Conservation (phyloP, 2,329 filamentous ascomycete genomes). For the Neofusicoccum umdonicola region DNA sequence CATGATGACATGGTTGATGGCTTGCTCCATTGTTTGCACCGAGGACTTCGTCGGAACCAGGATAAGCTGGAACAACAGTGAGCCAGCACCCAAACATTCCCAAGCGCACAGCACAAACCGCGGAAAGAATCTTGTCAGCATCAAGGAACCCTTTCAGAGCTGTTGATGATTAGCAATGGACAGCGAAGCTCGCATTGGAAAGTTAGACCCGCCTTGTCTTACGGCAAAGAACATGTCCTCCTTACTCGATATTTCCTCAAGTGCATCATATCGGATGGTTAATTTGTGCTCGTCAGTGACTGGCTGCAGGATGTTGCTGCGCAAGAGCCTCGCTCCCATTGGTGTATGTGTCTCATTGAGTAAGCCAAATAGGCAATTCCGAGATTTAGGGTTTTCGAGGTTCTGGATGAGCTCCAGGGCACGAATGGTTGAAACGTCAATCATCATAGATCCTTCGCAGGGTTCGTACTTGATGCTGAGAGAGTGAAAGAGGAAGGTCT, state of each 20-base stretch:
- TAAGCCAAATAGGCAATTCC: conserved; percentile 78
- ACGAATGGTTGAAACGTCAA: conserved; percentile 82
- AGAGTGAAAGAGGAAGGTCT: conserved; percentile 73
- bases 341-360: conserved; percentile 82
- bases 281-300: conserved; percentile 71
- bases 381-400: conserved; percentile 71
- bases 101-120: conserved; percentile 46
- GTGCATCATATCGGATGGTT: conserved; percentile 70
- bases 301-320: conserved; percentile 85
- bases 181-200: neutral
- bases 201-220: conserved; percentile 57
- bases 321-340: conserved; percentile 81
- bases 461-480: conserved; percentile 83
- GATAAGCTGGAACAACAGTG: conserved; percentile 60
- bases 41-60: conserved; percentile 66
- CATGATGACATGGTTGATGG: conserved; percentile 82
- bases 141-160: conserved; percentile 75
- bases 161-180: conserved; percentile 29
- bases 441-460: conserved; percentile 92
- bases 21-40: conserved; percentile 70
- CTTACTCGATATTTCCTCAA: conserved; percentile 76
- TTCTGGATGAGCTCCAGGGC: conserved; percentile 92
- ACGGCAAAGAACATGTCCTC: conserved; percentile 82
- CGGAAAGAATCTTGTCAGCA: conserved; percentile 75
- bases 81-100: conserved; percentile 22